Conservation (phyloP, 208 protist species). For the Leishmania major region DNA sequence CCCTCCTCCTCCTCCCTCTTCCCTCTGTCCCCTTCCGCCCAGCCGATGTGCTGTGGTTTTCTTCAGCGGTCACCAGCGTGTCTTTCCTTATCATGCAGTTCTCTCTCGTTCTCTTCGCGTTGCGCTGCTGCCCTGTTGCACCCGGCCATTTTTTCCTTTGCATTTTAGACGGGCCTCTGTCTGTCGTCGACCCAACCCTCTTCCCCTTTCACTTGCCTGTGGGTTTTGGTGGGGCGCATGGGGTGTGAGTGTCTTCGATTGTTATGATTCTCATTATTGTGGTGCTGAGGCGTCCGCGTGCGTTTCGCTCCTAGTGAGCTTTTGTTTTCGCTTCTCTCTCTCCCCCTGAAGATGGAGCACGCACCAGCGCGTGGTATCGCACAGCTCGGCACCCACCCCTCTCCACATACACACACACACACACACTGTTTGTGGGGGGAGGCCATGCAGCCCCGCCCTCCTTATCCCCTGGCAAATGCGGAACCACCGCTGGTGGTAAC, state of each 20-base stretch:
- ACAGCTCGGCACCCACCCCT: not conserved
- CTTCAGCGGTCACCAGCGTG: not conserved
- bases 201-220: too few species aligned
- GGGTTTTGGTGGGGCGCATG: too few species aligned
- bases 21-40: too few species aligned
- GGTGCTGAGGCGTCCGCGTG: not conserved
- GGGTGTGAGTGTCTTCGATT: not conserved
- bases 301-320: not conserved
- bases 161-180: too few species aligned
- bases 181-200: too few species aligned
- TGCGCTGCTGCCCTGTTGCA: too few species aligned
- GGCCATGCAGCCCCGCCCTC: not conserved
- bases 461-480: not conserved
- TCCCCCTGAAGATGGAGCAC: not conserved
- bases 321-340: not conserved
- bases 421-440: not conserved
- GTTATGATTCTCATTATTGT: too few species aligned
- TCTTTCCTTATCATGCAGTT: not conserved
- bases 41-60: not conserved
- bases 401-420: too few species aligned
- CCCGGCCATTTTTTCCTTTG: too few species aligned
- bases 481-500: not conserved
- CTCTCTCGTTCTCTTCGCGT: not conserved
- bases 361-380: not conserved
- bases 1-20: too few species aligned